phyloP scores from a whole-genome alignment of 805 yeast species.

The Myxozyma lipomycoides region DNA sequence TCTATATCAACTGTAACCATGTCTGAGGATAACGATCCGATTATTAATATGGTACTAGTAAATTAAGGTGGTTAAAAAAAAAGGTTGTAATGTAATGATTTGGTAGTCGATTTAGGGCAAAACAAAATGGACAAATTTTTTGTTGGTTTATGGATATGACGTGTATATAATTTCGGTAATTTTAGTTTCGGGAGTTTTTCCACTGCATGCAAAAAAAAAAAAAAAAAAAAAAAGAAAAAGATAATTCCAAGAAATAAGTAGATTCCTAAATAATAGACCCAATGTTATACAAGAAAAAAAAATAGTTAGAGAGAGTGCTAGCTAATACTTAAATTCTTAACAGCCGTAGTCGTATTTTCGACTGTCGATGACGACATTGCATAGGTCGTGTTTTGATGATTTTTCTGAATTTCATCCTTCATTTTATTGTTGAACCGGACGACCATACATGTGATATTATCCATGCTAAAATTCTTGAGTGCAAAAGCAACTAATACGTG shows the following conservation, averaged over 20 bases:
- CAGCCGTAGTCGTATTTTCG: not conserved
- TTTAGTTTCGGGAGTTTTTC: too few relatives aligned
- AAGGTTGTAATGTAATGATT: too few relatives aligned
- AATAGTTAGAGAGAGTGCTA: too few relatives aligned
- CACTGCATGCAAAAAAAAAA: too few relatives aligned
- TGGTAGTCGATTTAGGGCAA: too few relatives aligned
- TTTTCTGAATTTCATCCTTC: constrained; percentile 14
- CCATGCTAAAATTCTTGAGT: constrained; percentile 73
- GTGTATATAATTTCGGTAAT: too few relatives aligned
- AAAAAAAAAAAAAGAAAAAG: not conserved
- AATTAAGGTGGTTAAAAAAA: not conserved
- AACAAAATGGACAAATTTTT: too few relatives aligned
- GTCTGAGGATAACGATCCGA: not conserved
- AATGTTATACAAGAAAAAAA: too few relatives aligned
- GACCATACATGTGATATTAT: constrained; percentile 91
- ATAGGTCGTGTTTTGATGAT: constrained; percentile 6
- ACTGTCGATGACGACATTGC: not conserved
- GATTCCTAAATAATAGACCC: too few relatives aligned
- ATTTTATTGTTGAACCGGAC: constrained; percentile 38
- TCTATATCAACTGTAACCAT: not conserved
- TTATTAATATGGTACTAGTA: not conserved
- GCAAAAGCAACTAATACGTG: constrained; percentile 44
- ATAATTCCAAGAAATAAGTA: not conserved
- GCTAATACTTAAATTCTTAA: too few relatives aligned
- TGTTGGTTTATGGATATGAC: too few relatives aligned